These are phyloP conservation scores for Physaria fendleri DNA, from an alignment of 345 rosid genomes.

Conservation along the genomic window DNA sequence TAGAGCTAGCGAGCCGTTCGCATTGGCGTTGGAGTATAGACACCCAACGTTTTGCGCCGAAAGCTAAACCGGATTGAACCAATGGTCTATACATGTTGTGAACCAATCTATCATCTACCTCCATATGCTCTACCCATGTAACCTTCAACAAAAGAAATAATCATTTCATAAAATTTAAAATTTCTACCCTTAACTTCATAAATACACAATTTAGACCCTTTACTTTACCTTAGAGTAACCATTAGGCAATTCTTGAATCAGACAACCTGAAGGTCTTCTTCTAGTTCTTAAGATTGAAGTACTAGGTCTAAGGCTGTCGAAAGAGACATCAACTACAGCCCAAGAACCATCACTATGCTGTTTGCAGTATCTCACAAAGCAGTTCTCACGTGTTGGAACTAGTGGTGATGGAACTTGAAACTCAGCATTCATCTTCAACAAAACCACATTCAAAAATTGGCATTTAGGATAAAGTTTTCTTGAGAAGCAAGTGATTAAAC, in stretches of 20 bases:
- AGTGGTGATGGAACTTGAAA: conserved; percentile 91
- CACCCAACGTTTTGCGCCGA: conserved; percentile 96
- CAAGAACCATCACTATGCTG: conserved; percentile 83
- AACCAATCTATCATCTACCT: conserved; percentile 76
- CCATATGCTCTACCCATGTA: conserved; percentile 87
- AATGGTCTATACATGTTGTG: conserved; percentile 56
- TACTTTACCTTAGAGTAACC: conserved; percentile 82
- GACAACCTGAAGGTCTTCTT: conserved; percentile 94
- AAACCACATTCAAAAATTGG: background rate
- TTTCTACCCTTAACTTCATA: background rate
- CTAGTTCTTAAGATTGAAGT: conserved; percentile 42
- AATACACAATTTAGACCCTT: background rate
- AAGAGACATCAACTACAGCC: conserved; percentile 95
- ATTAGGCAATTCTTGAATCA: conserved; percentile 82
- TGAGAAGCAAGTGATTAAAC: conserved; percentile 16
- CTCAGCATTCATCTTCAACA: conserved; percentile 84
- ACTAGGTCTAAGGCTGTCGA: conserved; percentile 58
- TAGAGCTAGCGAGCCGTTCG: conserved; percentile 82
- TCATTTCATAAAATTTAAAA: background rate
- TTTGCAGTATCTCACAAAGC: conserved; percentile 84
- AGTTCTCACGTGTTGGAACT: conserved; percentile 76
- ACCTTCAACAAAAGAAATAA: conserved; percentile 38
- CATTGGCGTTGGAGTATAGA: conserved; percentile 82
- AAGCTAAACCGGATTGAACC: conserved; percentile 67
- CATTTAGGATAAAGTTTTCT: background rate